A percentile compares a stretch with the other conserved stretches of the same genome.
phyloP scores from a whole-genome alignment of 768 basidiomycete genomes.

The Psilocybe cubensis region DNA sequence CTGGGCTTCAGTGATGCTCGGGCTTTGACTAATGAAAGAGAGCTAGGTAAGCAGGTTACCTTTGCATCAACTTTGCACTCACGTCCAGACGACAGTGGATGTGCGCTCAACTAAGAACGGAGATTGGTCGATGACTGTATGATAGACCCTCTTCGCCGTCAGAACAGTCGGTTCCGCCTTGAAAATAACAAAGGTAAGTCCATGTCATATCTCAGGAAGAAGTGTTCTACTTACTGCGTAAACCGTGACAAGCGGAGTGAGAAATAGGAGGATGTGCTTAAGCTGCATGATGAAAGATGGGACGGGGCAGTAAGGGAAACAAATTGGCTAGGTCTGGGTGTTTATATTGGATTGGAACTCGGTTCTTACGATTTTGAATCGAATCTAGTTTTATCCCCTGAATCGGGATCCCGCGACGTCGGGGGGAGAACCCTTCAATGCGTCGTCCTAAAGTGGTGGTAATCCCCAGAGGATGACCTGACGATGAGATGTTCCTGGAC shows the following conservation, averaged over 20 bases:
- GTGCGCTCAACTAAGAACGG: conserved; percentile 1
- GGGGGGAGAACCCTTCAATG: neutral
- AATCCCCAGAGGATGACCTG: neutral
- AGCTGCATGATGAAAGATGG: neutral
- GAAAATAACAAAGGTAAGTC: neutral
- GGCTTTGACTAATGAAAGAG: neutral
- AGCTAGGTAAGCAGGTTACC: neutral
- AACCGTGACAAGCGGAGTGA: neutral
- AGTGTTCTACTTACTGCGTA: neutral
- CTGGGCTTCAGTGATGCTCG: neutral
- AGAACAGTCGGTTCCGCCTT: neutral
- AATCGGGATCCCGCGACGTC: neutral
- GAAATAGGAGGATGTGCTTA: neutral
- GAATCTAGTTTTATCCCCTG: neutral
- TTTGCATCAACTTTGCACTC: neutral
- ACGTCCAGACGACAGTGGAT: conserved; percentile 2
- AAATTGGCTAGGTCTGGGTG: neutral
- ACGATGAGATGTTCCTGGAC: neutral
- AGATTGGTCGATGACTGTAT: conserved; percentile 5
- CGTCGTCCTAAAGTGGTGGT: neutral
- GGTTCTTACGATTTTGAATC: neutral
- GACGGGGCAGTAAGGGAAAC: neutral
- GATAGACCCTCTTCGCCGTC: neutral
- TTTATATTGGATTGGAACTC: neutral
- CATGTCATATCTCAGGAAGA: neutral